phyloP scores from a whole-genome alignment of 2,329 filamentous ascomycete species.

The Aspergillus alliaceus region DNA sequence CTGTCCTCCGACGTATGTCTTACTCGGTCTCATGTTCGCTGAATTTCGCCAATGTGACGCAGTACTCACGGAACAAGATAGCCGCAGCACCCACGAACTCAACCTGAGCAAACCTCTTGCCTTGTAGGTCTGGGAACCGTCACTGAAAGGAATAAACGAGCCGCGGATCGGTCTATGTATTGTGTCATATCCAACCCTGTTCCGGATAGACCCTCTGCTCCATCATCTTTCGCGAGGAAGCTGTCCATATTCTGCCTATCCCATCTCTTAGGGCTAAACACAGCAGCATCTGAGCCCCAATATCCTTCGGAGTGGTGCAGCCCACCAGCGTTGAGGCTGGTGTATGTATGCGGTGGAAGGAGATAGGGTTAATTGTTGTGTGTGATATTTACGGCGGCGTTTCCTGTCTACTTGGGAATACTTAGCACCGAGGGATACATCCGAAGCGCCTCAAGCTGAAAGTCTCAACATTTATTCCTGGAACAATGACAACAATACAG shows the following conservation, averaged over 20 bases:
- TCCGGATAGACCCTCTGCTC: slow-evolving; percentile 11
- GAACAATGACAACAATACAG: neutral
- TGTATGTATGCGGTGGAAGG: slow-evolving; percentile 13
- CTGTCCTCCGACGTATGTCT: neutral
- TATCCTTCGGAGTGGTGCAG: slow-evolving; percentile 23
- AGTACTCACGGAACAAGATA: slow-evolving; percentile 16
- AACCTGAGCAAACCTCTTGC: slow-evolving; percentile 27
- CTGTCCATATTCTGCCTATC: slow-evolving; percentile 20
- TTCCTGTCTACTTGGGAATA: slow-evolving; percentile 30
- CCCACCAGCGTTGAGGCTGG: slow-evolving; percentile 16
- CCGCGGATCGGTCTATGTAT: slow-evolving; percentile 22
- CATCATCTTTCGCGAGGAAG: slow-evolving; percentile 19
- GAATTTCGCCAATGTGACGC: slow-evolving; percentile 10
- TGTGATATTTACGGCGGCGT: slow-evolving; percentile 10
- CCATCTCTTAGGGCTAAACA: slow-evolving; percentile 21
- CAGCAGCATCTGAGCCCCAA: slow-evolving; percentile 19
- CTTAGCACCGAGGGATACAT: slow-evolving; percentile 38
- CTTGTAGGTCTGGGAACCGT: slow-evolving; percentile 21
- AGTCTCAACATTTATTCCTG: neutral
- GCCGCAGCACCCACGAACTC: slow-evolving; percentile 21
- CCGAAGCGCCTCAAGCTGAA: slow-evolving; percentile 46
- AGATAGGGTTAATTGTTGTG: slow-evolving; percentile 12
- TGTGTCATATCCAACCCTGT: slow-evolving; percentile 17
- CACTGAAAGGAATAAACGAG: slow-evolving; percentile 25
- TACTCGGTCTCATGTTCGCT: neutral